Evolutionary conservation across 257 asterid species (phyloP), one percentile per base, ranked within the genome.

Genomic region (Plantago ovata): DNA sequence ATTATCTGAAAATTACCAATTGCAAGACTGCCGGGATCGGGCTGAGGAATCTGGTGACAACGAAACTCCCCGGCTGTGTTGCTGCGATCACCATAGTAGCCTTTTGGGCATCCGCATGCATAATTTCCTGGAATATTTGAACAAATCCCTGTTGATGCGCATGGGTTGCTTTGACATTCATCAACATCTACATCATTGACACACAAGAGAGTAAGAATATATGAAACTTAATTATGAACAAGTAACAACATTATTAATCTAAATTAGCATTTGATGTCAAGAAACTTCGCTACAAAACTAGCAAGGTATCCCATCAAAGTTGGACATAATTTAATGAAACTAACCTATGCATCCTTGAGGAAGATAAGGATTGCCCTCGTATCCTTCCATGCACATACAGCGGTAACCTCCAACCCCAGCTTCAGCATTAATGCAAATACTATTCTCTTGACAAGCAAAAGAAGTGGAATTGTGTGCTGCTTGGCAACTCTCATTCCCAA

Each of bases 341-440:
- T 32, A n/a, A 71, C 77, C 77, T 6, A 8, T 20, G 57, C 69
- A 71, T 7, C 76, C 76, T 28, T 40, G 62, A 15, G 66, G 53
- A 16, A 66, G 72, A 13, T 71, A 66, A 33, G 76, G 72, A 43
- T 61, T 71, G 19, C 72, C 72, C 20, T 42, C 23, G 16, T 65
- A 70, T 20, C 76, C 76, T n/a, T 8, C 18, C 19, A 23, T 9
- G 56, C 76, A 71, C 7, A 11, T 16, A 28, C 69, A 71, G 1
- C 65, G 16, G 21, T 71, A 65, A 10, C 72, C 72, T 41, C 66
- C 66, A 15, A 56, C 58, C 8, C 58, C 68, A 4, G 51, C 63
- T 20, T 18, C 62, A 0, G 61, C 67, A 47, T 71, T 50, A 1
- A 61, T 10, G 18, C 77, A 71, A 16, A 1, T 1, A 24, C 66